Evolutionary conservation across 306 rosid genomes (phyloP), one percentile per base, ranked within the genome.

Genomic region (Hylodesmum podocarpum): DNA sequence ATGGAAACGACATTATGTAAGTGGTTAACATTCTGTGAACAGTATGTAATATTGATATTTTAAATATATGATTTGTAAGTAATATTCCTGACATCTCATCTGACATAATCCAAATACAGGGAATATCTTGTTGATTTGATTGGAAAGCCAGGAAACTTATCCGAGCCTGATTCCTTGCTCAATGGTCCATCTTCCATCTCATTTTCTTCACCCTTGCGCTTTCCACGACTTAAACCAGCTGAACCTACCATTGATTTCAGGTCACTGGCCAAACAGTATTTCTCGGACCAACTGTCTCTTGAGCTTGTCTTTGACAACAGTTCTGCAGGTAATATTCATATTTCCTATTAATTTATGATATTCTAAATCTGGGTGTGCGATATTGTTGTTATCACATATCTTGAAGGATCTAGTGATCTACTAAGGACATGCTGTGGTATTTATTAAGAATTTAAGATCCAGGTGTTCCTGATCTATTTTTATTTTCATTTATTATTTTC

Each of bases 141-240:
- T 81, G 96, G 88, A 83, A 86, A 82, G 70, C 99, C 99, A 75
- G 99, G 99, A 79, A 18, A 51, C 83, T 86, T 96, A 76, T 82
- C 84, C n/a, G 96, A 86, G 86, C 99, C 98, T 40, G 91, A 93
- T 91, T 96, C 99, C 81, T 71, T 93, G 89, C 91, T 92, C 87
- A 96, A 96, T 67, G 99, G 99, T 73, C 99, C 99, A 77, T 93
- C 98, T 66, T 91, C 99, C 91, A 91, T 96, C 87, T 88, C 88
- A 81, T 87, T 96, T 86, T 93, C 94, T 83, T 96, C 99, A 31
- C 99, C 99, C 27, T 73, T 96, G 97, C 97, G 89, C 82, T 88
- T 93, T 89, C 99, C 97, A 76, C 86, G 93, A 72, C 76, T 80
- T 76, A 92, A 91, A 78, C 88, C 96, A 72, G 91, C 86, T 84